Conservation (phyloP, 2,329 filamentous ascomycete species). For the Curvularia spicifera region DNA sequence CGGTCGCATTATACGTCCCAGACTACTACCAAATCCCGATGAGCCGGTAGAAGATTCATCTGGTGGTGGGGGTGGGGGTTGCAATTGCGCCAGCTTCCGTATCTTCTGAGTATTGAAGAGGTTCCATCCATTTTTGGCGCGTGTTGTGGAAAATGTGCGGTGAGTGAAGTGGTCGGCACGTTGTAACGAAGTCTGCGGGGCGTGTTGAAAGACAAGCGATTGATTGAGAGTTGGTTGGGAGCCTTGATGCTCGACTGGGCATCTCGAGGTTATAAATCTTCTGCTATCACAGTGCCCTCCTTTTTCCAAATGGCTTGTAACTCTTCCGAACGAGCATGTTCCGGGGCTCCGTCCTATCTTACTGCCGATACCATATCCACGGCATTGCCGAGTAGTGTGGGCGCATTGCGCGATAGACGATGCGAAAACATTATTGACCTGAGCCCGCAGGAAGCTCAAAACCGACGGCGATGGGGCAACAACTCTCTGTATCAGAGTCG, state of each 20-base stretch:
- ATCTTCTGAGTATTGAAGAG: constrained; percentile 40
- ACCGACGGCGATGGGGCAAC: constrained; percentile 47
- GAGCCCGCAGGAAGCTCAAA: constrained; percentile 47
- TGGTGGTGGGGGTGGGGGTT: constrained; percentile 64
- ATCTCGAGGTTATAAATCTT: constrained; percentile 14
- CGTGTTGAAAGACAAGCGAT: neutral
- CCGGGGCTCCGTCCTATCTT: constrained; percentile 4
- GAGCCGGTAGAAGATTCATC: constrained; percentile 62
- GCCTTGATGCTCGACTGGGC: constrained; percentile 4
- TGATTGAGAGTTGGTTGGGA: constrained; percentile 7
- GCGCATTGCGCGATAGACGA: constrained; percentile 33
- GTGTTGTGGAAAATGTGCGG: constrained; percentile 20
- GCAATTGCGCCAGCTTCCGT: constrained; percentile 56
- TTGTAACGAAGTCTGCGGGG: neutral
- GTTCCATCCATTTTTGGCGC: constrained; percentile 29
- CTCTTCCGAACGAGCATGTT: constrained; percentile 7
- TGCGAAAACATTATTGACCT: constrained; percentile 42
- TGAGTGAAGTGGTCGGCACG: neutral
- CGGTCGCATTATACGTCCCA: constrained; percentile 76
- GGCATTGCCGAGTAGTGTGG: constrained; percentile 26
- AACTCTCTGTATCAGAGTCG: constrained; percentile 40
- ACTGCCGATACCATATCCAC: constrained; percentile 21
- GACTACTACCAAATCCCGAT: constrained; percentile 49
- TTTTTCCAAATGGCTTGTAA: neutral
- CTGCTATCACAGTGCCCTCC: constrained; percentile 5